These are phyloP conservation scores for Dissophora ornata DNA, from an alignment of 192 early-diverging fungal genomes.

Conservation along the genomic window DNA sequence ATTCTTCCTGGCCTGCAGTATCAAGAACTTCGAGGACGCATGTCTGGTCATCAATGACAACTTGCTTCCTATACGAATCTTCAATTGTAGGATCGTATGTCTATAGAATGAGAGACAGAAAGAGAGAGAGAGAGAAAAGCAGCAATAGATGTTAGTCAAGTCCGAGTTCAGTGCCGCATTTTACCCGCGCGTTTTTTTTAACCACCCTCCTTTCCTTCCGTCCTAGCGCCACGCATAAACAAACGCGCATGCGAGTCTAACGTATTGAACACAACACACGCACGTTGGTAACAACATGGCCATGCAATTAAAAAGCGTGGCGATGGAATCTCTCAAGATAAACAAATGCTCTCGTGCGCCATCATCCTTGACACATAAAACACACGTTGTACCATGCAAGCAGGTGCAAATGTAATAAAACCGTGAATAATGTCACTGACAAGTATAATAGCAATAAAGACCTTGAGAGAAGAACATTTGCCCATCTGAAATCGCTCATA, in stretches of 20 bases:
- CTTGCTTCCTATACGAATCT: slow-evolving; percentile 97
- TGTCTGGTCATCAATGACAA: slow-evolving; percentile 96
- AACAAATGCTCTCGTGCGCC: slow-evolving; percentile 22
- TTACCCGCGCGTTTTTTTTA: too few species aligned
- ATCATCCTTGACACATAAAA: neutral
- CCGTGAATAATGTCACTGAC: too few species aligned
- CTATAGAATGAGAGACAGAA: slow-evolving; percentile 46
- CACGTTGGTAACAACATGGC: neutral
- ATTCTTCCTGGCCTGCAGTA: slow-evolving; percentile 92
- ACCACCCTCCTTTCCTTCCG: neutral
- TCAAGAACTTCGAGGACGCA: slow-evolving; percentile 98
- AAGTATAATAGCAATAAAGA: too few species aligned
- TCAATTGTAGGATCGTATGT: slow-evolving; percentile 99
- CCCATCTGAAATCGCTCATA: slow-evolving; percentile 1
- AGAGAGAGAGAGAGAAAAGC: neutral
- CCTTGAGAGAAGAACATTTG: too few species aligned
- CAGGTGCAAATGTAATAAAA: slow-evolving; percentile 10
- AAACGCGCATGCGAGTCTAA: neutral
- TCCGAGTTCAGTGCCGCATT: too few species aligned
- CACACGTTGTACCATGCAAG: neutral
- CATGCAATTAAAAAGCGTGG: neutral
- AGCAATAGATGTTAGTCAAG: neutral
- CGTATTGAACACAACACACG: neutral
- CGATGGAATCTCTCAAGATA: neutral
- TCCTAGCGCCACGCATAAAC: neutral